Evolutionary conservation across 1,284 basidiomycete species (phyloP).

Genomic region (Sphaerobolus stellatus): DNA sequence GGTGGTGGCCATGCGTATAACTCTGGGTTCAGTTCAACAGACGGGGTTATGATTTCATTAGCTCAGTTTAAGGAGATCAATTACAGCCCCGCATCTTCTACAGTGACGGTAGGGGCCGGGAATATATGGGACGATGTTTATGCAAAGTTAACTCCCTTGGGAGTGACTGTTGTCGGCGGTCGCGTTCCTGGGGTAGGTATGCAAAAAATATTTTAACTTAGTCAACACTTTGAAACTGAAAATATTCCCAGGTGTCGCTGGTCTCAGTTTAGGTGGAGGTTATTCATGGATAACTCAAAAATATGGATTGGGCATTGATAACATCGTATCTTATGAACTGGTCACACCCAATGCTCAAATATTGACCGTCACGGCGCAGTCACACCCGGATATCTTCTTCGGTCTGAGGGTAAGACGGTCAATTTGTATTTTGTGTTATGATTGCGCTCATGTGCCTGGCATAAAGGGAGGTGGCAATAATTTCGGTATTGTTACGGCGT

Average conservation of each 20-base stretch:
- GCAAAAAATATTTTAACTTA: not conserved
- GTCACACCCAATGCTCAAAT: conserved; percentile 23
- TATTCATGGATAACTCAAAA: conserved; percentile 23
- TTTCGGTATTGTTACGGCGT: conserved; percentile 12
- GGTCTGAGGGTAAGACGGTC: no score
- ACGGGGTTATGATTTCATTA: conserved; percentile 25
- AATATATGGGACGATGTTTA: conserved; percentile 27
- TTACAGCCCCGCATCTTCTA: conserved; percentile 11
- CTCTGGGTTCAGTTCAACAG: conserved; percentile 22
- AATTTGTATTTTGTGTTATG: no score
- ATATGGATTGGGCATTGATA: conserved; percentile 23
- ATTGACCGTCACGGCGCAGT: conserved; percentile 27
- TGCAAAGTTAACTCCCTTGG: conserved; percentile 15
- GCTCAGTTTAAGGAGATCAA: conserved; percentile 18
- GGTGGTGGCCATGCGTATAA: conserved; percentile 24
- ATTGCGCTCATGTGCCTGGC: no score
- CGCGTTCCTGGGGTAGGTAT: conserved; percentile 19
- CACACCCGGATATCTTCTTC: conserved; percentile 24
- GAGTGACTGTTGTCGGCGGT: conserved; percentile 22
- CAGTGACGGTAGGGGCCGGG: conserved; percentile 19
- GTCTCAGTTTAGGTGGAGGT: conserved; percentile 12
- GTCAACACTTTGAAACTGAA: no score
- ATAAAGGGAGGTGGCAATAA: conserved; percentile 9
- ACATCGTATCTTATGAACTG: conserved; percentile 17
- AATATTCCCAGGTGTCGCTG: not conserved